A percentile compares a stretch with the other conserved stretches of the same genome.
These are phyloP conservation scores for Eucalyptus pumila DNA, from an alignment of 345 rosid genomes.

Conservation along the genomic window DNA sequence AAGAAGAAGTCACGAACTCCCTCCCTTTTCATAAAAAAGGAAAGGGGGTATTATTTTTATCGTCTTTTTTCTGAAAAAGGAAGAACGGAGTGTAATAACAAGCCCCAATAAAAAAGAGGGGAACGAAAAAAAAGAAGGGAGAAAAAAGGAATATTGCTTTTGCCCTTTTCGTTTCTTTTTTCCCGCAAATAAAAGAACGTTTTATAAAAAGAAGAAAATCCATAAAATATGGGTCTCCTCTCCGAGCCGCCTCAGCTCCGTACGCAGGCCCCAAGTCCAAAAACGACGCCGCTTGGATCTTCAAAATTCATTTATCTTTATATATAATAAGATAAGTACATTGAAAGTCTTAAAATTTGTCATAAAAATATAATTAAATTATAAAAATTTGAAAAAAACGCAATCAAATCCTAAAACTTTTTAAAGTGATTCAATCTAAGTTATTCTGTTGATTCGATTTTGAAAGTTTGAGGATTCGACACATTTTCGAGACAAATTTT, in stretches of 20 bases:
- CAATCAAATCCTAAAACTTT: fast-evolving
- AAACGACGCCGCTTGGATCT: neutral
- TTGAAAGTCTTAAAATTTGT: too few relatives aligned
- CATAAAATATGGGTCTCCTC: neutral
- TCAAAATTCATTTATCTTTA: neutral
- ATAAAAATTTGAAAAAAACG: too few relatives aligned
- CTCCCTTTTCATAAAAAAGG: neutral
- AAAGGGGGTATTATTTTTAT: neutral
- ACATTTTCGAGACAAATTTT: fast-evolving
- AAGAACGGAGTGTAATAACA: neutral
- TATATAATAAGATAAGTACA: too few relatives aligned
- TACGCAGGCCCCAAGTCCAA: neutral
- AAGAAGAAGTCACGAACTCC: neutral
- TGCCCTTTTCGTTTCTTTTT: neutral
- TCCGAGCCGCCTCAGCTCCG: neutral
- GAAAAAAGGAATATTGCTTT: neutral
- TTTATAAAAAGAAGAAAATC: neutral
- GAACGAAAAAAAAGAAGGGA: neutral
- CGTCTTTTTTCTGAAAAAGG: neutral
- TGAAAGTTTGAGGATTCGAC: fast-evolving
- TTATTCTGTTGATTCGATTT: fast-evolving
- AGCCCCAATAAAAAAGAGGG: neutral
- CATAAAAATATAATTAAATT: too few relatives aligned
- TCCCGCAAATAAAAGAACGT: neutral
- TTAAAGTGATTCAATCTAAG: fast-evolving